Evolutionary conservation across 177 flowering plant genomes (phyloP), one percentile per base, ranked within the genome.

Genomic region (Vitis hybrid): DNA sequence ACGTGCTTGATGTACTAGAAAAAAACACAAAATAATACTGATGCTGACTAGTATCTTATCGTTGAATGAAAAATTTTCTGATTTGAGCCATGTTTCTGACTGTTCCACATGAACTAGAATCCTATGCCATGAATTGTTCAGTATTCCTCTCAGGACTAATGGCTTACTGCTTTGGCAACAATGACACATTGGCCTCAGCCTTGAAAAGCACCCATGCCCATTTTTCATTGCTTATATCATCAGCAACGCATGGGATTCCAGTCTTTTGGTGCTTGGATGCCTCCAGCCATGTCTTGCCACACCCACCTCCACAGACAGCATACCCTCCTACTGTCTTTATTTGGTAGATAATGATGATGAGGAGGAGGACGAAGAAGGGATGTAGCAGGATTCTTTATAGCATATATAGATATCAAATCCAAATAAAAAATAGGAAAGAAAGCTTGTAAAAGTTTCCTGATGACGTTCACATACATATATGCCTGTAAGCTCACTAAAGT

Each of bases 141-240:
- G 83, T 57, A 94, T 82, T 18, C 98, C 98, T 76, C 98, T 84
- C 80, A 93, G 74, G 82, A 92, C 93, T 62, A n/a, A 51, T 2
- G 51, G 76, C 86, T 34, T 84, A 95, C 99, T 76, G 98, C 98
- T 88, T 95, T 95, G 19, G 92, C 98, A 70, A 91, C 89, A 75
- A 95, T 18, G 79, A 72, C 23, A 91, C 75, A 72, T 90, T 85
- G 69, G 80, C 85, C 21, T 74, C 69, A 3, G 78, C 83, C 76
- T 89, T 85, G 71, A 95, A 95, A 56, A 91, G 76, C 60, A 92
- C 97, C 99, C 99, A 95, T 39, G 95, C 93, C 99, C 99, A 95
- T 75, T 87, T 95, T 81, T 91, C 97, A 74, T 90, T 83, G 72
- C 39, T 81, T 57, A 67, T 48, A 65, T 79, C 87, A 83, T 89